Evolutionary conservation across 2,329 filamentous ascomycete species (phyloP).

Genomic region (Fusarium staphyleae): DNA sequence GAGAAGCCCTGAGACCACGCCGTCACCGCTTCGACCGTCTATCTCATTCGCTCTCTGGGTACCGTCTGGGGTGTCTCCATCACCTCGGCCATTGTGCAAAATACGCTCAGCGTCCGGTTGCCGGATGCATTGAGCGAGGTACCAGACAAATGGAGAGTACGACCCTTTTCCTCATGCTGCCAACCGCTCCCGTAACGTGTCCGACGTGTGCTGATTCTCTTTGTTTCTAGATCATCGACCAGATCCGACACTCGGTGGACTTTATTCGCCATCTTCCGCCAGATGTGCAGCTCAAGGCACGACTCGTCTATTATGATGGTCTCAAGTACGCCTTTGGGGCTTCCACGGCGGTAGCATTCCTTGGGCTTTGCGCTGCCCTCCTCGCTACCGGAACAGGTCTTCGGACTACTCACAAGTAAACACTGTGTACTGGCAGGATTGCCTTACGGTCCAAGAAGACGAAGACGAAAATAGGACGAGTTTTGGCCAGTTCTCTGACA

Average conservation of each 20-base stretch:
- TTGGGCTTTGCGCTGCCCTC: slow-evolving; percentile 50
- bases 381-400: slow-evolving; percentile 43
- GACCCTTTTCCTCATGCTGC: slow-evolving; percentile 39
- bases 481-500: no score
- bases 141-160: slow-evolving; percentile 65
- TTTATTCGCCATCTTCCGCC: slow-evolving; percentile 61
- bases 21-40: slow-evolving; percentile 67
- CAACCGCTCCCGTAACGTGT: neutral
- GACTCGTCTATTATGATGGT: slow-evolving; percentile 66
- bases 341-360: slow-evolving; percentile 58
- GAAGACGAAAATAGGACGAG: no score
- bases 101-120: slow-evolving; percentile 62
- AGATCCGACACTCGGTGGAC: slow-evolving; percentile 67
- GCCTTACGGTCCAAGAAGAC: neutral
- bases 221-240: slow-evolving; percentile 60
- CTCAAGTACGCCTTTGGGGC: slow-evolving; percentile 63
- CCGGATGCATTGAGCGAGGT: slow-evolving; percentile 61
- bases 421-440: no score
- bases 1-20: slow-evolving; percentile 59
- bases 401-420: slow-evolving; percentile 39
- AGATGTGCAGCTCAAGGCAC: slow-evolving; percentile 62
- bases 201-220: slow-evolving; percentile 24
- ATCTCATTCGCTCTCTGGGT: slow-evolving; percentile 68
- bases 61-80: slow-evolving; percentile 70
- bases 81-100: slow-evolving; percentile 69